Base-by-base conservation (phyloP, 106 monocot genomes). In the Amphibolis antarctica region DNA sequence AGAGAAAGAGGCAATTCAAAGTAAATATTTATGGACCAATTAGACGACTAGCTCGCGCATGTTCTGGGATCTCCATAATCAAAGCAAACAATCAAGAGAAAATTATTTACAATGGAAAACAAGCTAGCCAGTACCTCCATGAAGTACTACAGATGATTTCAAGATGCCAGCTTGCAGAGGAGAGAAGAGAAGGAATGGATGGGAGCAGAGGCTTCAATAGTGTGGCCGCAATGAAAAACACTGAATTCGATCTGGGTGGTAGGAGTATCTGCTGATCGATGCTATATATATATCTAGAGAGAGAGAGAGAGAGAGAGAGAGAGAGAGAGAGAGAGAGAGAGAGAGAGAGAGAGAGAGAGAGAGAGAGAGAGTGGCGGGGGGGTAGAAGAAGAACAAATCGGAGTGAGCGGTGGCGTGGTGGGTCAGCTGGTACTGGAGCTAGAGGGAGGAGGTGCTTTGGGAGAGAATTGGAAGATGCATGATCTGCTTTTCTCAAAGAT, bases 401-500 rank as follows among this genome's bases (percentile, higher is more conserved):
- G 1, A 61, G 18, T 24, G 27, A 75, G n/a, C n/a, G n/a, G n/a
- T n/a, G n/a, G n/a, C n/a, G n/a, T n/a, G n/a, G n/a, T n/a, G n/a
- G n/a, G n/a, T n/a, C n/a, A n/a, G n/a, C n/a, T n/a, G n/a, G n/a
- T n/a, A n/a, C n/a, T 57, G 77, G 46, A 62, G 67, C 67, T 55
- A 60, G 22, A n/a, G 19, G 48, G 55, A 71, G 36, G 36, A 36
- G 36, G 36, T 36, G 36, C 7, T 36, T 2, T 36, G 50, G 43
- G 77, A 56, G 77, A 56, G 42, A 44, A 25, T 57, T 60, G 61
- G 46, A 51, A 62, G 64, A 68, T 63, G 36, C 7, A 42, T 60
- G 53, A 53, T 44, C 47, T 80, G 73, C 85, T 86, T 90, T 86
- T 71, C 20, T 13, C 55, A 82, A 89, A 80, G 79, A 66, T 62